phyloP scores from a whole-genome alignment of 2,329 filamentous ascomycete species.

The Fusarium penzigii region DNA sequence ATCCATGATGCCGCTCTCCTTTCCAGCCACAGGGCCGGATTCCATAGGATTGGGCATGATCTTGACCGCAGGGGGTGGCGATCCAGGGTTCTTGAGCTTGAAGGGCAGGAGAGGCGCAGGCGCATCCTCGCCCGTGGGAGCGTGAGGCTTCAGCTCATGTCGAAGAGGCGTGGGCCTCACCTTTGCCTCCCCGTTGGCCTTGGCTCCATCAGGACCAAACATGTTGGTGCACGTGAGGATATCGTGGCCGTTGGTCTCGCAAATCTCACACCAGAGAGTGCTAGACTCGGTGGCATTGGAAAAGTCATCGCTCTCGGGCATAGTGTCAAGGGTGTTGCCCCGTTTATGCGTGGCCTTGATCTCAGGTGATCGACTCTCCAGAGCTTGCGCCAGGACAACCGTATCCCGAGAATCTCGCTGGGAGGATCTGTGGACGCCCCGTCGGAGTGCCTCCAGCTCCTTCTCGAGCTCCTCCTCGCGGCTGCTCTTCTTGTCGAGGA shows the following conservation, averaged over 20 bases:
- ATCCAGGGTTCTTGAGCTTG: slow-evolving; percentile 45
- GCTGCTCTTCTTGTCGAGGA: slow-evolving; percentile 70
- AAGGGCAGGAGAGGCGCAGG: slow-evolving; percentile 58
- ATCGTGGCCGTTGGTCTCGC: slow-evolving; percentile 87
- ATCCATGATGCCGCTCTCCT: slow-evolving; percentile 76
- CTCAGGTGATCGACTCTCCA: slow-evolving; percentile 48
- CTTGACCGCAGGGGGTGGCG: slow-evolving; percentile 42
- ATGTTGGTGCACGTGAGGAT: slow-evolving; percentile 94
- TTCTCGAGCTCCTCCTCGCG: slow-evolving; percentile 86
- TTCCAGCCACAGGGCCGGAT: slow-evolving; percentile 71
- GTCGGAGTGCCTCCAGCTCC: slow-evolving; percentile 69
- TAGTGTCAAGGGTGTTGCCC: slow-evolving; percentile 61
- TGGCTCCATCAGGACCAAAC: slow-evolving; percentile 57
- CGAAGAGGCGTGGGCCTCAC: slow-evolving; percentile 37
- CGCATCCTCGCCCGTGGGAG: slow-evolving; percentile 48
- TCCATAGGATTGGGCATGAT: slow-evolving; percentile 64
- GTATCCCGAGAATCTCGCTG: slow-evolving; percentile 68
- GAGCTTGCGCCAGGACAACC: slow-evolving; percentile 56
- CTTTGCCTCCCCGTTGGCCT: slow-evolving; percentile 32
- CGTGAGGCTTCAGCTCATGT: slow-evolving; percentile 42
- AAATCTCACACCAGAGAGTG: slow-evolving; percentile 90
- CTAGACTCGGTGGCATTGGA: slow-evolving; percentile 72
- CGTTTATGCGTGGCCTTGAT: slow-evolving; percentile 48
- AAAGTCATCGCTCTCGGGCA: slow-evolving; percentile 70
- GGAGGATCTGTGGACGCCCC: slow-evolving; percentile 52